A percentile compares a stretch with the other conserved stretches of the same genome.
These are phyloP conservation scores for Gamarada debralockiae DNA, from an alignment of 495 filamentous ascomycete species.

Conservation along the genomic window DNA sequence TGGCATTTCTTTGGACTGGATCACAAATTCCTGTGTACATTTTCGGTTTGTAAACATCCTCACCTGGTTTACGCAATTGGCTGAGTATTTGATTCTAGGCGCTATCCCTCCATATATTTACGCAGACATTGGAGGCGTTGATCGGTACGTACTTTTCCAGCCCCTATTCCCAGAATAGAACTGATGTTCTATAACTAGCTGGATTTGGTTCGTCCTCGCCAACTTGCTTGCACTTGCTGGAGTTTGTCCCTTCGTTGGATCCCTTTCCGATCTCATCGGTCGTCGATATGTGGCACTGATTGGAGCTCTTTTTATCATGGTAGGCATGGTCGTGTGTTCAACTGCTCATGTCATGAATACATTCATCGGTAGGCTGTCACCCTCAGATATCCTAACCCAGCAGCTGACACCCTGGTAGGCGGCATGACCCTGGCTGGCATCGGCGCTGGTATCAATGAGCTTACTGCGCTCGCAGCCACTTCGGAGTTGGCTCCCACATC, in stretches of 20 bases:
- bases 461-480: slow-evolving; percentile 65
- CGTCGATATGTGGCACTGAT: slow-evolving; percentile 63
- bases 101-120: slow-evolving; percentile 66
- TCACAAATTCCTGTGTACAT: slow-evolving; percentile 63
- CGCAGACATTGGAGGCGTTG: slow-evolving; percentile 57
- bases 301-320: slow-evolving; percentile 52
- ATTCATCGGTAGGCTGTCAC: slow-evolving; percentile 55
- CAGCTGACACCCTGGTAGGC: slow-evolving; percentile 33
- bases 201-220: slow-evolving; percentile 70
- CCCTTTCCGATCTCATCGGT: slow-evolving; percentile 66
- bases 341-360: slow-evolving; percentile 63
- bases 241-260: slow-evolving; percentile 70
- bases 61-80: neutral
- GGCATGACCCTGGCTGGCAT: slow-evolving; percentile 61
- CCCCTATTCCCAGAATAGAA: neutral
- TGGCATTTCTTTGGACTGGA: slow-evolving; percentile 65
- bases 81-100: slow-evolving; percentile 27
- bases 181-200: slow-evolving; percentile 32
- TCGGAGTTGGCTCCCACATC: slow-evolving; percentile 66
- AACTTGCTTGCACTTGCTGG: slow-evolving; percentile 65
- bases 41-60: slow-evolving; percentile 37
- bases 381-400: too few species aligned
- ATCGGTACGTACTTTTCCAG: slow-evolving; percentile 24
- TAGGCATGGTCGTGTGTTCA: slow-evolving; percentile 62
- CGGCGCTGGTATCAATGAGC: slow-evolving; percentile 60